phyloP scores from a whole-genome alignment of 225 moss, liverwort and hornwort species.

The Antitrichia curtipendula region DNA sequence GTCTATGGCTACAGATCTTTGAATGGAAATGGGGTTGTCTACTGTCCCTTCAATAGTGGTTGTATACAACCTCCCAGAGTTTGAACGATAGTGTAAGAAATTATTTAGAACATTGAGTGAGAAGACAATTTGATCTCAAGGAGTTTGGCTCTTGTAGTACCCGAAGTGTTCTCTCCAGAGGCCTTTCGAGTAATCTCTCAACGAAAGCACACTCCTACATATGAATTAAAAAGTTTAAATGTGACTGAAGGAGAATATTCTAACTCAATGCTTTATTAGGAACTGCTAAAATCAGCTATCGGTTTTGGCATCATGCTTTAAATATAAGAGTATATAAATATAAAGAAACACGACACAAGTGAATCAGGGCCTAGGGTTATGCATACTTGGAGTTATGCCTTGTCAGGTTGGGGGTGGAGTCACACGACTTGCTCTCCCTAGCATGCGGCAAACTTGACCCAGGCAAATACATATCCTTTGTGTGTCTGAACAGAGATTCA shows the following conservation, averaged over 20 bases:
- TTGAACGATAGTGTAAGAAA: not conserved
- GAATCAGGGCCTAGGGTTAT: not conserved
- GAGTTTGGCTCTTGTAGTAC: not conserved
- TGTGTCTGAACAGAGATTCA: slow-evolving; percentile 9
- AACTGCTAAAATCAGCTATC: not conserved
- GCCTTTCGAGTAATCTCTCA: not conserved
- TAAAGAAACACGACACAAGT: not conserved
- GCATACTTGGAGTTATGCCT: slow-evolving; percentile 31
- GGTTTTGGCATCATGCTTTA: not conserved
- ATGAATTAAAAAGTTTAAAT: not conserved
- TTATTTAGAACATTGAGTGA: not conserved
- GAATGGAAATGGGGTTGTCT: not conserved
- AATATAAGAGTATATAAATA: not conserved
- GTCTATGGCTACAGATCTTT: not conserved
- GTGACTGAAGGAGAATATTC: not conserved
- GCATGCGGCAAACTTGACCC: slow-evolving; percentile 23
- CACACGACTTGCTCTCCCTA: slow-evolving; percentile 34
- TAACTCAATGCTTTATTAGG: not conserved
- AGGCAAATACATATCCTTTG: slow-evolving; percentile 33
- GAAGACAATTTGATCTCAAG: not conserved
- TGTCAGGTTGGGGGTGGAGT: slow-evolving; percentile 19
- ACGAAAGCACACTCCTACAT: not conserved
- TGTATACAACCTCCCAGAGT: not conserved
- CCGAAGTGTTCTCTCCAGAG: not conserved
- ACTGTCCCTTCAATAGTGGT: not conserved